Evolutionary conservation across 805 yeast genomes (phyloP).

Genomic region (Phaffomyces opuntiae): DNA sequence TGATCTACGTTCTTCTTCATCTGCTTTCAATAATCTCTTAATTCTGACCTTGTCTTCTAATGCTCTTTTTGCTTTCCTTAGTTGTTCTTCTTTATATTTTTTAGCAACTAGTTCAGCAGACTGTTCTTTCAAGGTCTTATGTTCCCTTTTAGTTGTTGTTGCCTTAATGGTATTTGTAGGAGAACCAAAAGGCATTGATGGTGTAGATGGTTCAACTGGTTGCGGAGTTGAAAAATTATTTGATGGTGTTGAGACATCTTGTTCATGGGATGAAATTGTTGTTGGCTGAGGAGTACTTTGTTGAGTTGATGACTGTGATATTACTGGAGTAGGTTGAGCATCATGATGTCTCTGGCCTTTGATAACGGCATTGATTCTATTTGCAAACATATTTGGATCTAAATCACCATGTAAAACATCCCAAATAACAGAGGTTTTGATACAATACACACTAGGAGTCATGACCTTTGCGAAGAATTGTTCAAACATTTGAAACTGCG

Average conservation of each 20-base stretch:
- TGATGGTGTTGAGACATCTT: neutral
- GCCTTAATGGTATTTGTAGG: neutral
- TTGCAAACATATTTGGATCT: conserved; percentile 22
- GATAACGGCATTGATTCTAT: conserved; percentile 5
- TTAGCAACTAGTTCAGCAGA: conserved; percentile 32
- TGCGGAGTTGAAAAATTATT: neutral
- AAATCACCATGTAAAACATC: conserved; percentile 34
- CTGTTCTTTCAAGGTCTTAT: conserved; percentile 32
- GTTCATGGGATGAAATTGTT: too few relatives aligned
- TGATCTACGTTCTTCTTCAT: conserved; percentile 39
- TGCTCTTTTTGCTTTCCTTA: conserved; percentile 29
- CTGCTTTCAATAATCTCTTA: conserved; percentile 43
- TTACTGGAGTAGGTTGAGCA: conserved; percentile 2
- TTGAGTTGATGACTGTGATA: neutral
- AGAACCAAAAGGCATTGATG: neutral
- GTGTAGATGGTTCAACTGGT: conserved; percentile 3
- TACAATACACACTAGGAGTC: conserved; percentile 51
- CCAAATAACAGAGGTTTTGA: conserved; percentile 40
- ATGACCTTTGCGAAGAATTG: conserved; percentile 47
- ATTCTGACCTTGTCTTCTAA: conserved; percentile 51
- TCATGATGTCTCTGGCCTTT: conserved; percentile 3
- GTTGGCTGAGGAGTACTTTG: neutral
- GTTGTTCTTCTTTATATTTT: conserved; percentile 32
- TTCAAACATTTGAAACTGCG: conserved; percentile 40
- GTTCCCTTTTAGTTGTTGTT: conserved; percentile 4